Evolutionary conservation across 2,329 filamentous ascomycete species (phyloP).

Genomic region (Paracorniculantispora psalliotae): DNA sequence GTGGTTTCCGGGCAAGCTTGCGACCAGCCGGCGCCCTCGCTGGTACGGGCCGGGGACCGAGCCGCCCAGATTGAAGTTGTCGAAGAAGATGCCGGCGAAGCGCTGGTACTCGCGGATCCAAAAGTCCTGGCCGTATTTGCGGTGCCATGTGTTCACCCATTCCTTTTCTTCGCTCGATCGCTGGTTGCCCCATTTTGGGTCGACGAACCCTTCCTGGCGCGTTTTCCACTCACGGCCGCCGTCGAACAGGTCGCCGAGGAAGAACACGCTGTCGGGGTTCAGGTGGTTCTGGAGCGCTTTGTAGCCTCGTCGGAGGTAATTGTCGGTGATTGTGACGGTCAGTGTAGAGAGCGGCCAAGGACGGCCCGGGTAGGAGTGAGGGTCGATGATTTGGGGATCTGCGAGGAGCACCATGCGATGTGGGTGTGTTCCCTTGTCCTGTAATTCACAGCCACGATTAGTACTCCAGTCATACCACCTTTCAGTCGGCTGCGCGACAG

Average conservation of each 20-base stretch:
- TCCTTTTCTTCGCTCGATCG: constrained; percentile 48
- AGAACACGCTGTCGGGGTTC: constrained; percentile 82
- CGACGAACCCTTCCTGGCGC: constrained; percentile 51
- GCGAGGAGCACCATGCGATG: constrained; percentile 82
- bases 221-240: constrained; percentile 94
- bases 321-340: constrained; percentile 67
- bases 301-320: constrained; percentile 82
- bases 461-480: constrained; percentile 4
- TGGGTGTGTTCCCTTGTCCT: constrained; percentile 74
- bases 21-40: constrained; percentile 70
- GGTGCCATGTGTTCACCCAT: constrained; percentile 61
- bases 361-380: constrained; percentile 88
- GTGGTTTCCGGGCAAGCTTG: constrained; percentile 88
- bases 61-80: constrained; percentile 58
- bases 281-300: constrained; percentile 69
- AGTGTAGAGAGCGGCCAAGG: constrained; percentile 53
- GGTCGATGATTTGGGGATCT: constrained; percentile 88
- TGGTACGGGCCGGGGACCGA: constrained; percentile 51
- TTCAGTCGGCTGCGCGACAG: neutral
- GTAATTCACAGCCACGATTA: constrained; percentile 18
- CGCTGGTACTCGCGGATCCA: constrained; percentile 85
- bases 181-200: constrained; percentile 53
- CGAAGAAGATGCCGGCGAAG: constrained; percentile 81
- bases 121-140: constrained; percentile 71
- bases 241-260: constrained; percentile 92